phyloP scores from a whole-genome alignment of 768 basidiomycete genomes.

The Podaxis sp. region DNA sequence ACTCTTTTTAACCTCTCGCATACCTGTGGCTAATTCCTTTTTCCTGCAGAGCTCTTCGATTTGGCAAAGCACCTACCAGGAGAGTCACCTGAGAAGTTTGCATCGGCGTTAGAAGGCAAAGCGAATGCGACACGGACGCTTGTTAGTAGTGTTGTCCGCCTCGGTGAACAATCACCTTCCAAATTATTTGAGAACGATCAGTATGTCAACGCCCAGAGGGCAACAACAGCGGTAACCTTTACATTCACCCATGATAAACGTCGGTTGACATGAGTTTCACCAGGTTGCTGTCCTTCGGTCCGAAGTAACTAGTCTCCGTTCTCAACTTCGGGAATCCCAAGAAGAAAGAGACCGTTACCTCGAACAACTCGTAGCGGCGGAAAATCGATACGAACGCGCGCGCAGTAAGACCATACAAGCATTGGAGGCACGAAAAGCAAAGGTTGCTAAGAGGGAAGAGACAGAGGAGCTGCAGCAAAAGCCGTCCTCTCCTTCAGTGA shows the following conservation, averaged over 20 bases:
- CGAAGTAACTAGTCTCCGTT: slow-evolving; percentile 47
- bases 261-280: neutral
- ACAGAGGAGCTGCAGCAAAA: slow-evolving; percentile 45
- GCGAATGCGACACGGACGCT: slow-evolving; percentile 55
- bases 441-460: slow-evolving; percentile 28
- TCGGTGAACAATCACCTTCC: slow-evolving; percentile 30
- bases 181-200: slow-evolving; percentile 31
- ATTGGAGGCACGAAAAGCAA: slow-evolving; percentile 34
- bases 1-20: slow-evolving; percentile 8
- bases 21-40: neutral
- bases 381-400: slow-evolving; percentile 59
- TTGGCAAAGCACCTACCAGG: slow-evolving; percentile 36
- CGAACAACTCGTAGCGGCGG: slow-evolving; percentile 47
- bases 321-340: slow-evolving; percentile 46
- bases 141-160: slow-evolving; percentile 51
- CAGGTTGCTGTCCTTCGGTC: slow-evolving; percentile 59
- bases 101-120: slow-evolving; percentile 47
- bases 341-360: slow-evolving; percentile 44
- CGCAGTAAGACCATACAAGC: slow-evolving; percentile 49
- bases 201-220: slow-evolving; percentile 45
- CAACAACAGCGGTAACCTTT: slow-evolving; percentile 51
- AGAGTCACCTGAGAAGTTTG: slow-evolving; percentile 31
- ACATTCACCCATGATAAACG: neutral
- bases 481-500: slow-evolving; percentile 68
- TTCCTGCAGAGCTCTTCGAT: slow-evolving; percentile 40